Evolutionary conservation across 1,284 basidiomycete species (phyloP), one percentile per base, ranked within the genome.

Genomic region (Mycena citricolor): DNA sequence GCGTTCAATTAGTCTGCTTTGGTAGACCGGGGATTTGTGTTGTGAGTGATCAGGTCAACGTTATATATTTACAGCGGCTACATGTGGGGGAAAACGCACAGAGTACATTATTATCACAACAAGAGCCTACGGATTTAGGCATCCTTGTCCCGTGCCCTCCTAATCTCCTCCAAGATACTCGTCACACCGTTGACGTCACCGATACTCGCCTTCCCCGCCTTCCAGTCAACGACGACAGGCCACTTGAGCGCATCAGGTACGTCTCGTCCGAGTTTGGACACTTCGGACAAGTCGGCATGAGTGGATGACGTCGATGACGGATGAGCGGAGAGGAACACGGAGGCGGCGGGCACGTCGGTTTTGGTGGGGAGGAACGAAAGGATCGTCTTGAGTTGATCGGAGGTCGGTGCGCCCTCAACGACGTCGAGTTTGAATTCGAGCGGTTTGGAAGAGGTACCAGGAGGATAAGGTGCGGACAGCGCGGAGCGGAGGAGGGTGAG

Each of bases 141-240:
- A 41, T 85, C 81, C 0, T 81, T 81, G 49, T 87, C 85, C 41
- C 84, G 65, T 49, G 68, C 74, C 63, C 76, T 76, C 54, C 83
- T 67, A 42, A 88, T 51, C 32, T 64, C 67, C 53, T 87, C 84
- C 57, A 88, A 55, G 12, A 89, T 81, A 2, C 58, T 58, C 39
- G 73, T 76, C 13, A 87, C 85, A 14, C 80, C 79, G 6, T 84
- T 79, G n/a, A 81, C 65, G 43, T 83, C 76, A 0, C 86, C 86
- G 0, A 87, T 63, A 20, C 73, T 73, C 10, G 77, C 83, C 32
- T 70, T 70, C 1, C 86, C 86, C n/a, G 67, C 73, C n/a, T 68
- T 62, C 86, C 86, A 89, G 54, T 89, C 79, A 2, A 89, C 86
- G 1, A 89, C 83, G 35, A 89, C 74, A 0, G 86, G 86, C 83